Evolutionary conservation across 2,329 filamentous ascomycete species (phyloP).

Genomic region (Cordyceps cicadae): DNA sequence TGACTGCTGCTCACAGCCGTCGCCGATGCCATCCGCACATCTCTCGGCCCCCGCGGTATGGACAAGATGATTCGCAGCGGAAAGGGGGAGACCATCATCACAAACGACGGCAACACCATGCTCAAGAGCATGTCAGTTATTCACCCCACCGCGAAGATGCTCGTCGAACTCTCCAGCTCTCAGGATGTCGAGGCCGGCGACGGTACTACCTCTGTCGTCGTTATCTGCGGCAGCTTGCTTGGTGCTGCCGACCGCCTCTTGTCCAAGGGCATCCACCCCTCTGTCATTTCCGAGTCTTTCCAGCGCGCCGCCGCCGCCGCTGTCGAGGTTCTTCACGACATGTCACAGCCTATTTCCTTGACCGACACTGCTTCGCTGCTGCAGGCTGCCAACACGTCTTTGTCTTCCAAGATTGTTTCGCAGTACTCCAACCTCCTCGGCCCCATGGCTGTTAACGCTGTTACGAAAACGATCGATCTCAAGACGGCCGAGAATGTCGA

Average conservation of each 20-base stretch:
- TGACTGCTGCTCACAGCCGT: conserved; percentile 54
- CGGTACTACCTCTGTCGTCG: conserved; percentile 95
- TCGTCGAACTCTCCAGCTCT: conserved; percentile 92
- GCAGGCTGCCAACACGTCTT: conserved; percentile 91
- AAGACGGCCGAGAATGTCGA: conserved; percentile 96
- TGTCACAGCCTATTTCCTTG: conserved; percentile 89
- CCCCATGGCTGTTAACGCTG: conserved; percentile 97
- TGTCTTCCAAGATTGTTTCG: conserved; percentile 97
- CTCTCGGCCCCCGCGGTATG: conserved; percentile 92
- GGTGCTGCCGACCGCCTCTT: conserved; percentile 89
- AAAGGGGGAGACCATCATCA: conserved; percentile 97
- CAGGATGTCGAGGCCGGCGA: conserved; percentile 98
- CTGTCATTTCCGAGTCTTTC: conserved; percentile 95
- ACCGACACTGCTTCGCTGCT: conserved; percentile 82
- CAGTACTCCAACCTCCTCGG: conserved; percentile 91
- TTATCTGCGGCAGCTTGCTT: conserved; percentile 90
- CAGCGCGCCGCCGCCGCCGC: conserved; percentile 86
- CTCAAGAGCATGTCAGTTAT: conserved; percentile 97
- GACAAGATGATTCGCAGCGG: conserved; percentile 99
- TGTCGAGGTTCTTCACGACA: conserved; percentile 83
- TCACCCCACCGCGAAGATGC: conserved; percentile 99
- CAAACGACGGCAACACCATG: conserved; percentile 99
- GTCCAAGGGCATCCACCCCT: conserved; percentile 90
- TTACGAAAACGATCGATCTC: conserved; percentile 89
- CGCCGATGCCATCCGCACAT: conserved; percentile 94